Evolutionary conservation across 2,329 filamentous ascomycete genomes (phyloP).

Genomic region (Pezicula neosporulosa): DNA sequence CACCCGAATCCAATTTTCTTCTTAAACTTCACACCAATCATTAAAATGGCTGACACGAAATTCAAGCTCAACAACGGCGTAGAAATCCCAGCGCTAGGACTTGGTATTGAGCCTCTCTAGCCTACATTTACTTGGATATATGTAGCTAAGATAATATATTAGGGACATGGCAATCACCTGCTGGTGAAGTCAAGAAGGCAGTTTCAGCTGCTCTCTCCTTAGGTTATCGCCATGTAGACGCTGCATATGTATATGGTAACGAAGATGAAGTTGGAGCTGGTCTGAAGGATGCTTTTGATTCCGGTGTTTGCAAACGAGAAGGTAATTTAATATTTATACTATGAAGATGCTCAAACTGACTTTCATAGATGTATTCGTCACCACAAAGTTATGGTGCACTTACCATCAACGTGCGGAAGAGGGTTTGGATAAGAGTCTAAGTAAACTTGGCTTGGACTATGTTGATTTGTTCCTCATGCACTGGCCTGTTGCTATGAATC

Average conservation of each 20-base stretch:
- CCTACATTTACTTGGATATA: neutral
- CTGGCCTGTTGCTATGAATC: slow-evolving; percentile 81
- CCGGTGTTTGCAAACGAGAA: slow-evolving; percentile 61
- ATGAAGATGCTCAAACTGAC: no score
- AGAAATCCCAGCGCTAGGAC: slow-evolving; percentile 37
- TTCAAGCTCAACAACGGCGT: slow-evolving; percentile 34
- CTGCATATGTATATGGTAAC: slow-evolving; percentile 74
- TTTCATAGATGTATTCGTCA: slow-evolving; percentile 55
- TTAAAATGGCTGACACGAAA: slow-evolving; percentile 22
- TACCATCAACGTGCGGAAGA: slow-evolving; percentile 69
- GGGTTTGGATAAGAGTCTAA: slow-evolving; percentile 69
- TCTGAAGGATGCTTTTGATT: slow-evolving; percentile 66
- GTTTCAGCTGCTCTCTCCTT: slow-evolving; percentile 35
- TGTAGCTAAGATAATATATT: neutral
- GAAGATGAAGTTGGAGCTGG: slow-evolving; percentile 81
- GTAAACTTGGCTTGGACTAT: slow-evolving; percentile 73
- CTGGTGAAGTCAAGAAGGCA: slow-evolving; percentile 38
- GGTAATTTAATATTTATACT: no score
- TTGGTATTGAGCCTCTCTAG: slow-evolving; percentile 20
- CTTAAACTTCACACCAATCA: neutral
- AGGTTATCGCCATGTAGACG: slow-evolving; percentile 53
- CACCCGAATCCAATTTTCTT: neutral
- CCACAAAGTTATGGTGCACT: slow-evolving; percentile 68
- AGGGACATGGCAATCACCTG: slow-evolving; percentile 40
- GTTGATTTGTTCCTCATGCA: slow-evolving; percentile 81